A percentile compares a stretch with the other conserved stretches of the same genome.
Conservation (phyloP, 208 protist genomes). For the Polymyxa betae region DNA sequence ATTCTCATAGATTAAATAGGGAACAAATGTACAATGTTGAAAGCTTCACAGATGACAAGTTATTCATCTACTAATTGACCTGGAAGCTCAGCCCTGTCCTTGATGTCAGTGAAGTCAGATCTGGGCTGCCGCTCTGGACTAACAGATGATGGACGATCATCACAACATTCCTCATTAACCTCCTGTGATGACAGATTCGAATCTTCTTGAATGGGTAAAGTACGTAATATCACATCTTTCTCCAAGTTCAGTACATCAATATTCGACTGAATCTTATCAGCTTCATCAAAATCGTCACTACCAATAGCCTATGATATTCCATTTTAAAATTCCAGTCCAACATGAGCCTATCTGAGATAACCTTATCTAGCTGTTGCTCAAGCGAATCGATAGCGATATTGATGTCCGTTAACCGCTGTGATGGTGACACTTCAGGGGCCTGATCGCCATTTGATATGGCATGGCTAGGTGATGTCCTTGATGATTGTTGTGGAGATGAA, state of each 20-base stretch:
- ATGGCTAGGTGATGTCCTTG: background rate
- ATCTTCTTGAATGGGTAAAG: background rate
- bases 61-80: background rate
- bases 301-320: background rate
- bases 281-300: background rate
- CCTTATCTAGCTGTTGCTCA: background rate
- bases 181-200: background rate
- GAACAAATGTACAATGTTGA: no score
- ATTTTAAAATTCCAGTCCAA: background rate
- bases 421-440: background rate
- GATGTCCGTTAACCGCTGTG: background rate
- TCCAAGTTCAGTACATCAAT: background rate
- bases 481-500: no score
- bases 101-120: background rate
- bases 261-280: background rate
- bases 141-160: background rate
- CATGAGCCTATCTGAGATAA: background rate
- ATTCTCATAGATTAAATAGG: no score
- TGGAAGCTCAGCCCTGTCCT: background rate
- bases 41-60: no score
- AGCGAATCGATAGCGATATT: background rate
- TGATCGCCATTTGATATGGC: background rate
- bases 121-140: background rate
- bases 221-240: background rate
- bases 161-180: background rate